Percentiles rank a stretch among this genome's conserved stretches.
These are phyloP conservation scores for Melanogaster broomeanus DNA, from an alignment of 768 basidiomycete species.

Conservation along the genomic window DNA sequence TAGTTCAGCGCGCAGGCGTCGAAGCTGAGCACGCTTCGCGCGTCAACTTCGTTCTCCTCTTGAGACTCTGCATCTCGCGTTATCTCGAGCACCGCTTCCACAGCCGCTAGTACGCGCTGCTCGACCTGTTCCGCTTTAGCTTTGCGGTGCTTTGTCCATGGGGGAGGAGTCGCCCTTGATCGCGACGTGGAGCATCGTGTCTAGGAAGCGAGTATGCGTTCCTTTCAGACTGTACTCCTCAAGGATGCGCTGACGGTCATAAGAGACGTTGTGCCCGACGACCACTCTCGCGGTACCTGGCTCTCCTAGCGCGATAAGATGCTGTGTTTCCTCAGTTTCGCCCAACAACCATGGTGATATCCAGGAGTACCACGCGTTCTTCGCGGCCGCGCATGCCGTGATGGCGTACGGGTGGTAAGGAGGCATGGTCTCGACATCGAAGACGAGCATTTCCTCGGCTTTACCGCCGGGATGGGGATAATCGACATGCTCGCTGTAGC, in stretches of 20 bases:
- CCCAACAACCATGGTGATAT: conserved; percentile 90
- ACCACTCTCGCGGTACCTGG: conserved; percentile 58
- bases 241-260: conserved; percentile 79
- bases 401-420: conserved; percentile 78
- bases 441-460: conserved; percentile 74
- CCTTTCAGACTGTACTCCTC: conserved; percentile 80
- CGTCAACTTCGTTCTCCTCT: conserved; percentile 42
- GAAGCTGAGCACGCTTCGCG: conserved; percentile 38
- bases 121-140: conserved; percentile 55
- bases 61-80: conserved; percentile 43
- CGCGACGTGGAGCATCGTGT: conserved; percentile 96
- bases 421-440: conserved; percentile 95
- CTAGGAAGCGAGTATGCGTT: conserved; percentile 79
- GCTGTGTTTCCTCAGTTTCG: conserved; percentile 53
- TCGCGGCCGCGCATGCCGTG: conserved; percentile 85
- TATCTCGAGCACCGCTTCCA: conserved; percentile 58
- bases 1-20: conserved; percentile 37
- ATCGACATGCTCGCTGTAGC: conserved; percentile 71
- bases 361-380: conserved; percentile 93
- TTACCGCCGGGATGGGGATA: conserved; percentile 64
- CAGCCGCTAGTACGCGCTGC: conserved; percentile 62
- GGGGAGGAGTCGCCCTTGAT: conserved; percentile 93
- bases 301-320: conserved; percentile 76
- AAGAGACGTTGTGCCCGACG: conserved; percentile 95
- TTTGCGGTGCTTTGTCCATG: conserved; percentile 88